These are phyloP conservation scores for Fusarium kyushuense DNA, from an alignment of 2,329 filamentous ascomycete species.

Conservation along the genomic window DNA sequence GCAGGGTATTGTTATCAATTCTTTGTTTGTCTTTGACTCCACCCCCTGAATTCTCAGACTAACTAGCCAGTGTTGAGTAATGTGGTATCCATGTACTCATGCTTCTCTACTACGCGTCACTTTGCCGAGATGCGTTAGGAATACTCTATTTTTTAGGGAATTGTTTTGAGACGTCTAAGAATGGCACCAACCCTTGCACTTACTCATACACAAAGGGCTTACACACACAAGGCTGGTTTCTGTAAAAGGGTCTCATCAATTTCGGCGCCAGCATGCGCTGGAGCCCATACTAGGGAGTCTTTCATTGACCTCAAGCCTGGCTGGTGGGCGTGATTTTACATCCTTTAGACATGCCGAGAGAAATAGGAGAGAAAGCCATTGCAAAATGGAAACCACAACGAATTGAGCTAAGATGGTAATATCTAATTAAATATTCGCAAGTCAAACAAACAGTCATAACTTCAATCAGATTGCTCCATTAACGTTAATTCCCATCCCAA, in stretches of 20 bases:
- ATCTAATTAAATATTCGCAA: background rate
- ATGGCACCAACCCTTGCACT: background rate
- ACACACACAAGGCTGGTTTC: background rate
- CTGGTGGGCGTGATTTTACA: background rate
- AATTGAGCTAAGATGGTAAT: background rate
- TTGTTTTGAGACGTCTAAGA: background rate
- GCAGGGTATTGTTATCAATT: accelerated
- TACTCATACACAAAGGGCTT: background rate
- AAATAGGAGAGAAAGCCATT: background rate
- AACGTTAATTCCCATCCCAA: background rate
- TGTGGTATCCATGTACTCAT: background rate
- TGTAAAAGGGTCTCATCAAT: background rate
- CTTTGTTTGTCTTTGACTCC: background rate
- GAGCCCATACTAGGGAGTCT: background rate
- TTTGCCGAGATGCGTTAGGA: background rate
- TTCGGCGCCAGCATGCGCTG: background rate
- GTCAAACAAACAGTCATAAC: background rate
- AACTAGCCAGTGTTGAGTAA: background rate
- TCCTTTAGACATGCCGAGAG: accelerated
- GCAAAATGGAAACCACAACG: background rate
- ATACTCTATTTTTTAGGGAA: too few species aligned
- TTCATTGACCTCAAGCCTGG: background rate
- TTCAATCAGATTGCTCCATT: background rate
- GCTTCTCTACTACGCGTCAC: background rate
- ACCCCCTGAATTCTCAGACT: background rate